A percentile compares a stretch with the other conserved stretches of the same genome.
These are phyloP conservation scores for Chenopodium formosanum DNA, from an alignment of 148 eudicot species.

Conservation along the genomic window DNA sequence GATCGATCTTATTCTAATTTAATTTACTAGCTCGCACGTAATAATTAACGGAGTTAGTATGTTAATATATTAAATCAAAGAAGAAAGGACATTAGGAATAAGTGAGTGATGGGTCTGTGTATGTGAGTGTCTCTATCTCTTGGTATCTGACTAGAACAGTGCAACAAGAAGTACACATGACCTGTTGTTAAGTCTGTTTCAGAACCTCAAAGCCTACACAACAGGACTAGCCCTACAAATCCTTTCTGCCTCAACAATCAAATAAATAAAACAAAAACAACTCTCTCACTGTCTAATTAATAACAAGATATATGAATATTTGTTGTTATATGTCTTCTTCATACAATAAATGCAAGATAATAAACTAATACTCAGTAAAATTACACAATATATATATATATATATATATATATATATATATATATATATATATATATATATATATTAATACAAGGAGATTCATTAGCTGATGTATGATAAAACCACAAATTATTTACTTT, in stretches of 20 bases:
- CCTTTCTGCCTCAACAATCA: not conserved
- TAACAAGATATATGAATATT: conserved; percentile 4
- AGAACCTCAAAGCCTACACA: conserved; percentile 24
- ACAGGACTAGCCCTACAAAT: conserved; percentile 26
- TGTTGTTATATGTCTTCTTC: conserved; percentile 40
- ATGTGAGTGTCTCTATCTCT: conserved; percentile 11
- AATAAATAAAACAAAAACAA: not conserved
- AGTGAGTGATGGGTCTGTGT: conserved; percentile 13
- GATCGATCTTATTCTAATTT: not conserved
- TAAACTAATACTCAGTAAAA: too few species aligned
- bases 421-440: too few species aligned
- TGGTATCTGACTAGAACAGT: conserved; percentile 33
- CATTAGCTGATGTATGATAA: too few species aligned
- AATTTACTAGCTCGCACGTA: not conserved
- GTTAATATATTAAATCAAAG: too few species aligned
- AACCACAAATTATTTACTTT: too few species aligned
- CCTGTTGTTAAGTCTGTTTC: conserved; percentile 28
- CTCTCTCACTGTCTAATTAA: conserved; percentile 12
- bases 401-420: too few species aligned
- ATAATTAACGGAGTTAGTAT: too few species aligned
- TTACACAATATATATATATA: too few species aligned
- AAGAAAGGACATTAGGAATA: not conserved
- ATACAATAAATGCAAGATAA: conserved; percentile 29
- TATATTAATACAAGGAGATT: too few species aligned
- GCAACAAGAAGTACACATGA: conserved; percentile 33